Conservation (phyloP, 2,329 filamentous ascomycete species). For the Nannizziopsis arthrosporioides region DNA sequence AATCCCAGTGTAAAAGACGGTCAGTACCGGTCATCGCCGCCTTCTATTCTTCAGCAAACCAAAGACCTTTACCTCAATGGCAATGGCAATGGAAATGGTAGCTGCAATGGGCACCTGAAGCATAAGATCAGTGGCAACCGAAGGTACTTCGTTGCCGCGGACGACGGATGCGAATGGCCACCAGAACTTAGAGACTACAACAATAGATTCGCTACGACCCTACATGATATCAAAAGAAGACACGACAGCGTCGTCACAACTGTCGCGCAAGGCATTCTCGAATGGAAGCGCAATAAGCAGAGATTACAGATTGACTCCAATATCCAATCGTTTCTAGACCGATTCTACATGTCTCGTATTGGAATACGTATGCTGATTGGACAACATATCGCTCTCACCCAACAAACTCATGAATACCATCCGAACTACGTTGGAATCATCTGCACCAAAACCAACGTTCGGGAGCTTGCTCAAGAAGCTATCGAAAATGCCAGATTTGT, state of each 20-base stretch:
- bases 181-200: conserved; percentile 93
- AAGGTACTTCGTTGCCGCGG: conserved; percentile 84
- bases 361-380: conserved; percentile 98
- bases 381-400: conserved; percentile 92
- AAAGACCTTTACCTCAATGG: conserved; percentile 38
- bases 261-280: conserved; percentile 91
- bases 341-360: conserved; percentile 99
- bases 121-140: conserved; percentile 44
- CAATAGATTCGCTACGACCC: conserved; percentile 71
- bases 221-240: conserved; percentile 88
- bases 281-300: conserved; percentile 94
- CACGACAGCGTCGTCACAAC: conserved; percentile 97
- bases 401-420: conserved; percentile 79
- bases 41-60: conserved; percentile 25
- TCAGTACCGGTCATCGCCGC: conserved; percentile 53
- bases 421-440: conserved; percentile 97
- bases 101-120: conserved; percentile 37
- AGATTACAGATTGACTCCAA: conserved; percentile 97
- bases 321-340: conserved; percentile 93
- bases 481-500: conserved; percentile 99
- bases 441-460: conserved; percentile 95
- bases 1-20: conserved; percentile 83
- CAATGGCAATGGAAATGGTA: conserved; percentile 36
- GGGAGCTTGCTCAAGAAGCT: conserved; percentile 86
- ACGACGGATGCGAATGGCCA: conserved; percentile 82